These are phyloP conservation scores for Coelastrella sp. DNA, from an alignment of 139 green algal genomes.

Conservation along the genomic window DNA sequence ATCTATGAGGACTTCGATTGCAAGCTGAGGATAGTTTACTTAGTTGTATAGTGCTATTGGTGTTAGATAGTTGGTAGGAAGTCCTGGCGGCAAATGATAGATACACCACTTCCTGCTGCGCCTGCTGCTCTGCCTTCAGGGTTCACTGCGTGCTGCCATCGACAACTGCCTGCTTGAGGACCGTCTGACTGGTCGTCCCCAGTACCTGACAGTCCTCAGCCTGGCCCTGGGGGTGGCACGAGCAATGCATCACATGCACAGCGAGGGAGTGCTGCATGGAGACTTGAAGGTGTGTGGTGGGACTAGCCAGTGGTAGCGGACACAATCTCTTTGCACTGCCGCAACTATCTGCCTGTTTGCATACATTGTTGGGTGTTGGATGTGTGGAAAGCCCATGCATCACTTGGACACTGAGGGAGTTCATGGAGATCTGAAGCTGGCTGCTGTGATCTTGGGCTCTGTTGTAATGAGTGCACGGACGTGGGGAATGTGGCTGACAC, in stretches of 20 bases:
- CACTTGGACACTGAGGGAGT: slow-evolving; percentile 9
- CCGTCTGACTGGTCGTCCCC: background rate
- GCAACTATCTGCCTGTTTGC: too few species aligned
- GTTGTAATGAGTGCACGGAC: too few species aligned
- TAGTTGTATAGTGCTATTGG: too few species aligned
- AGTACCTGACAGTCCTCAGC: slow-evolving; percentile 21
- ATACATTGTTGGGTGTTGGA: too few species aligned
- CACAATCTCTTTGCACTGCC: too few species aligned
- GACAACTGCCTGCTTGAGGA: slow-evolving; percentile 30
- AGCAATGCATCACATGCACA: background rate
- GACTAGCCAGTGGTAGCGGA: too few species aligned
- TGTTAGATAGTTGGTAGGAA: too few species aligned
- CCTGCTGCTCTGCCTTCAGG: slow-evolving; percentile 15
- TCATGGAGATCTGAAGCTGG: background rate
- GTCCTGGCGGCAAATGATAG: too few species aligned
- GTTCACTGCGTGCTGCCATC: slow-evolving; percentile 14
- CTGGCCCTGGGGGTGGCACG: slow-evolving; percentile 1
- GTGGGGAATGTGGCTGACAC: too few species aligned
- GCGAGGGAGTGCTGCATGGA: background rate
- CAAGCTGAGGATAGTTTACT: background rate
- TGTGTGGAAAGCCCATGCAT: background rate
- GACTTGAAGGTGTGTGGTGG: too few species aligned
- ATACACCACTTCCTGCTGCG: background rate
- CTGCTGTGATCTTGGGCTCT: too few species aligned
- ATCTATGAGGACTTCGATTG: too few species aligned